Conservation (phyloP, 331 rosid species). For the Dryas integrifolia region DNA sequence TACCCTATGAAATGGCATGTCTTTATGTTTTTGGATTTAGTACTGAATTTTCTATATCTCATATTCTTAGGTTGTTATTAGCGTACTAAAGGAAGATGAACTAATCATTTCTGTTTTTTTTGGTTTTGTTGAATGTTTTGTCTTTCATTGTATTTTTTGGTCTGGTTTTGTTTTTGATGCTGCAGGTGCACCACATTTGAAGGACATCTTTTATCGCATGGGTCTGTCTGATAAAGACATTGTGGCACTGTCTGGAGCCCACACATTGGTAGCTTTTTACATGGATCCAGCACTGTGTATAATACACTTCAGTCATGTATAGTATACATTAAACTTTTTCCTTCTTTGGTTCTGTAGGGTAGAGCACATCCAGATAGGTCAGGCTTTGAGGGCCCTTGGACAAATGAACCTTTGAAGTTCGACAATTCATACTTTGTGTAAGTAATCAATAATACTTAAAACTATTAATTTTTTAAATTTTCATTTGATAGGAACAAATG, state of each 20-base stretch:
- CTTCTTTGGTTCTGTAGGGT: slow-evolving; percentile 47
- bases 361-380: slow-evolving; percentile 82
- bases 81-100: background rate
- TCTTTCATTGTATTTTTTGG: background rate
- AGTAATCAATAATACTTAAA: slow-evolving; percentile 18
- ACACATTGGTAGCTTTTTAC: slow-evolving; percentile 56
- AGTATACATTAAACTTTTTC: background rate
- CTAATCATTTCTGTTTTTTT: background rate
- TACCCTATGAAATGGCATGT: too few relatives aligned
- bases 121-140: background rate
- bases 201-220: slow-evolving; percentile 73
- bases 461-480: background rate
- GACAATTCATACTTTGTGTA: slow-evolving; percentile 81
- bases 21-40: too few relatives aligned
- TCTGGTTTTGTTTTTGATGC: background rate
- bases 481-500: background rate
- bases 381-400: slow-evolving; percentile 82
- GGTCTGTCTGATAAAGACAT: slow-evolving; percentile 76
- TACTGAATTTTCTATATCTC: background rate
- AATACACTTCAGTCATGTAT: background rate
- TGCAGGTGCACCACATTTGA: slow-evolving; percentile 71
- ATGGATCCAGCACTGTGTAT: background rate
- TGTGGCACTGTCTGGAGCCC: slow-evolving; percentile 86
- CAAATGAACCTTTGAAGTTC: slow-evolving; percentile 60
- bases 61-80: background rate